phyloP scores from a whole-genome alignment of 2,329 filamentous ascomycete genomes.

The Eurotiales sp. region DNA sequence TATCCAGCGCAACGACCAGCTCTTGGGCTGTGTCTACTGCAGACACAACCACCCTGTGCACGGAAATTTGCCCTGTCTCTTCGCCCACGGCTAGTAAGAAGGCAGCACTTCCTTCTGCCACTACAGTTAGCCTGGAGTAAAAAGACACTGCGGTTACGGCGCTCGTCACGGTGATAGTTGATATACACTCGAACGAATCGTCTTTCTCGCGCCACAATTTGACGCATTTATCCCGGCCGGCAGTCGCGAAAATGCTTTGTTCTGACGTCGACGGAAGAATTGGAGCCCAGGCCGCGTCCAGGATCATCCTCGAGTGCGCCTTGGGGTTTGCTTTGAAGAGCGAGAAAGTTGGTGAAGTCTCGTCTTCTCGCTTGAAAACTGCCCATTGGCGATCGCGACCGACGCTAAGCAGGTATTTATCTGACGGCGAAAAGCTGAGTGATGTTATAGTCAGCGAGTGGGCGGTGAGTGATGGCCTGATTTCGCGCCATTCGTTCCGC shows the following conservation, averaged over 20 bases:
- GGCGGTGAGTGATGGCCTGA: conserved; percentile 75
- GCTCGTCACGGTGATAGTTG: conserved; percentile 52
- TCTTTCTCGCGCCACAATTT: conserved; percentile 59
- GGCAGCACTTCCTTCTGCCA: conserved; percentile 17
- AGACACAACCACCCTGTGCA: conserved; percentile 29
- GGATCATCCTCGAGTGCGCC: conserved; percentile 87
- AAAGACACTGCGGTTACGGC: conserved; percentile 73
- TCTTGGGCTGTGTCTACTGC: conserved; percentile 28
- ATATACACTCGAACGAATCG: conserved; percentile 49
- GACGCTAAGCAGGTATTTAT: conserved; percentile 75
- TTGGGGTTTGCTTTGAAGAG: conserved; percentile 68
- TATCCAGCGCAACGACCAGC: conserved; percentile 30
- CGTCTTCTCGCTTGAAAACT: conserved; percentile 60
- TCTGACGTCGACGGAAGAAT: conserved; percentile 10
- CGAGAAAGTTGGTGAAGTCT: conserved; percentile 47
- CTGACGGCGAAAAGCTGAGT: conserved; percentile 73
- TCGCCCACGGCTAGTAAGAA: conserved; percentile 45
- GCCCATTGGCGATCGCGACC: conserved; percentile 90
- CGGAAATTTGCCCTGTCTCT: conserved; percentile 44
- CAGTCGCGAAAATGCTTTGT: conserved; percentile 69
- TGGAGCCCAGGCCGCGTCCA: conserved; percentile 84
- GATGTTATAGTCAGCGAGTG: conserved; percentile 84
- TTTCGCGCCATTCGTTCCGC: conserved; percentile 71
- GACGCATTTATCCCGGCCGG: conserved; percentile 81
- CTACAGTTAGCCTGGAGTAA: conserved; percentile 37